phyloP scores from a whole-genome alignment of 306 rosid species.

The Cucurbita pepo region DNA sequence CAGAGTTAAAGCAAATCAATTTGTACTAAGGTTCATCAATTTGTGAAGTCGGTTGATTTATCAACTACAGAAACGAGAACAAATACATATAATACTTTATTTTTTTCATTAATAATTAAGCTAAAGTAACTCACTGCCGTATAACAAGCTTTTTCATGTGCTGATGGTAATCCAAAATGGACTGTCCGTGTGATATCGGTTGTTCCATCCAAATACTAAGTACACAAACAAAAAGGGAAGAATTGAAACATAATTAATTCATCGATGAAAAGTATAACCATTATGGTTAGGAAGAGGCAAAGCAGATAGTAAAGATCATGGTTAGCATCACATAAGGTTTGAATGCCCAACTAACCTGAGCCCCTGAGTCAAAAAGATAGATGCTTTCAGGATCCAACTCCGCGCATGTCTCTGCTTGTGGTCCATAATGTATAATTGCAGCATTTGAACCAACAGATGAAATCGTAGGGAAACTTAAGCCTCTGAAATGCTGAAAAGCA shows the following conservation, averaged over 20 bases:
- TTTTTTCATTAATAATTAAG: not conserved
- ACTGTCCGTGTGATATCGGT: slow-evolving; percentile 93
- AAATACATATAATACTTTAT: not conserved
- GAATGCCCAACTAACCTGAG: slow-evolving; percentile 44
- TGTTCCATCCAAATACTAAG: slow-evolving; percentile 91
- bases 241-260: not conserved
- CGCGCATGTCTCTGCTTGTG: slow-evolving; percentile 65
- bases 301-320: not conserved
- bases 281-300: not conserved
- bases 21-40: not conserved
- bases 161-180: slow-evolving; percentile 88
- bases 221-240: slow-evolving; percentile 11
- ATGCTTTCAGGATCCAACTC: slow-evolving; percentile 82
- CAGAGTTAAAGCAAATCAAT: not conserved
- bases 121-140: slow-evolving; percentile 59
- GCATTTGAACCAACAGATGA: slow-evolving; percentile 98
- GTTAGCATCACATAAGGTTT: not conserved
- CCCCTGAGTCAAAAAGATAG: slow-evolving; percentile 97
- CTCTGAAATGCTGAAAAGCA: slow-evolving; percentile 65
- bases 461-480: slow-evolving; percentile 92
- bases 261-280: not conserved
- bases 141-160: slow-evolving; percentile 78
- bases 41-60: not conserved
- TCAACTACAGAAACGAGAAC: not conserved
- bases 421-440: slow-evolving; percentile 79